Evolutionary conservation across 257 asterid genomes (phyloP).

Genomic region (Marsdenia floribunda): DNA sequence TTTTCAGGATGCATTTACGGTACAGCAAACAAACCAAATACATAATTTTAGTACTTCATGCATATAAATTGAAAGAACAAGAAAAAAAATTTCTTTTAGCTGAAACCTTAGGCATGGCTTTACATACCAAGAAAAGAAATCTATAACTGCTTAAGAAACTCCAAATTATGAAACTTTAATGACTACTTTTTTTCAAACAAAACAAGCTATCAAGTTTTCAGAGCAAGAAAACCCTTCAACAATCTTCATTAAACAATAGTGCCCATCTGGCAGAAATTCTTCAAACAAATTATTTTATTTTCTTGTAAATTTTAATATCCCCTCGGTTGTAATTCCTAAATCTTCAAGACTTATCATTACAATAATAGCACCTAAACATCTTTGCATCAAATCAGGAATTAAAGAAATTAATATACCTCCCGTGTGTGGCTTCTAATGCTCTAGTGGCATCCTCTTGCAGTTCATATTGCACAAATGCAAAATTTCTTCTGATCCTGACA

Average conservation of each 20-base stretch:
- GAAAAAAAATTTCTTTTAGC: neutral
- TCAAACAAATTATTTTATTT: neutral
- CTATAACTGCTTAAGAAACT: neutral
- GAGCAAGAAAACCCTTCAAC: neutral
- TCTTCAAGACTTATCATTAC: neutral
- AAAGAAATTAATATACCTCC: constrained; percentile 44
- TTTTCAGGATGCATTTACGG: neutral
- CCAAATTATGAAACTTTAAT: neutral
- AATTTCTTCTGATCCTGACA: constrained; percentile 83
- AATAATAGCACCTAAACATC: neutral
- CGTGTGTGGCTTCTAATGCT: constrained; percentile 69
- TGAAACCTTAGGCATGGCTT: neutral
- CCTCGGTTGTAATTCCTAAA: neutral
- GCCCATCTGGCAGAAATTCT: neutral
- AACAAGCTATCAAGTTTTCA: neutral
- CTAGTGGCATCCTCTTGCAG: constrained; percentile 76
- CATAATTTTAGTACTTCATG: neutral
- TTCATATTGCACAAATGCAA: constrained; percentile 81
- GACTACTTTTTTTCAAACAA: neutral
- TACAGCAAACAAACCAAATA: neutral
- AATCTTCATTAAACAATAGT: neutral
- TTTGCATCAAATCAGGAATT: constrained; percentile 2
- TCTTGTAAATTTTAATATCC: neutral
- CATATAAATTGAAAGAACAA: neutral
- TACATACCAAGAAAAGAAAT: neutral